Evolutionary conservation across 2,329 filamentous ascomycete genomes (phyloP).

Genomic region (Ophiosphaerella narmari): DNA sequence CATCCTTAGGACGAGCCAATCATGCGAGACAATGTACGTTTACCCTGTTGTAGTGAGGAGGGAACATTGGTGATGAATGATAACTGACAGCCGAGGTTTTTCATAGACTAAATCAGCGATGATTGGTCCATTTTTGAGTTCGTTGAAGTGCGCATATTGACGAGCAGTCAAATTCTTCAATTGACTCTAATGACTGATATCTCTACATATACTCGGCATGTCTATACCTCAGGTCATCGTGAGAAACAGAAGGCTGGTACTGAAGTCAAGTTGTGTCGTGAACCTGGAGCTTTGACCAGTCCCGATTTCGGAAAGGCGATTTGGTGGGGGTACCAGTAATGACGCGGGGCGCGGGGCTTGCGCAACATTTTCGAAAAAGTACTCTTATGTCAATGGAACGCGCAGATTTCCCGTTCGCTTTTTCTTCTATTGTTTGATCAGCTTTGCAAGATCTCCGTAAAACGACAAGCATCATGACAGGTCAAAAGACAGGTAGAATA

Average conservation of each 20-base stretch:
- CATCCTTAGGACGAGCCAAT: no score
- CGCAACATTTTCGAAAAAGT: slow-evolving; percentile 17
- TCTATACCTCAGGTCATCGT: no score
- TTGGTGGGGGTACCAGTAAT: slow-evolving; percentile 6
- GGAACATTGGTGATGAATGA: background rate
- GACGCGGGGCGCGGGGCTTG: slow-evolving; percentile 14
- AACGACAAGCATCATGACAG: slow-evolving; percentile 32
- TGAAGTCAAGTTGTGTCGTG: no score
- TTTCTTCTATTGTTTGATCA: slow-evolving; percentile 1
- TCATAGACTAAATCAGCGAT: background rate
- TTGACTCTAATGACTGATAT: no score
- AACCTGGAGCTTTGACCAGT: slow-evolving; percentile 4
- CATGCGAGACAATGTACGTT: no score
- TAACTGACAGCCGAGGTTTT: background rate
- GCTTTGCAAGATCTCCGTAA: background rate
- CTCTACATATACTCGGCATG: no score
- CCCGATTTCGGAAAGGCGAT: slow-evolving; percentile 17
- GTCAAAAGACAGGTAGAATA: slow-evolving; percentile 45
- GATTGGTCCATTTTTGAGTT: background rate
- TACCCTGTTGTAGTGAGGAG: background rate
- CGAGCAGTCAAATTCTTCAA: no score
- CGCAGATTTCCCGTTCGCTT: background rate
- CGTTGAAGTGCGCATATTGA: background rate
- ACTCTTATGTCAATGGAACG: slow-evolving; percentile 11
- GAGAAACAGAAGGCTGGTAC: no score